These are phyloP conservation scores for Begonia masoniana DNA, from an alignment of 306 rosid species.

Conservation along the genomic window DNA sequence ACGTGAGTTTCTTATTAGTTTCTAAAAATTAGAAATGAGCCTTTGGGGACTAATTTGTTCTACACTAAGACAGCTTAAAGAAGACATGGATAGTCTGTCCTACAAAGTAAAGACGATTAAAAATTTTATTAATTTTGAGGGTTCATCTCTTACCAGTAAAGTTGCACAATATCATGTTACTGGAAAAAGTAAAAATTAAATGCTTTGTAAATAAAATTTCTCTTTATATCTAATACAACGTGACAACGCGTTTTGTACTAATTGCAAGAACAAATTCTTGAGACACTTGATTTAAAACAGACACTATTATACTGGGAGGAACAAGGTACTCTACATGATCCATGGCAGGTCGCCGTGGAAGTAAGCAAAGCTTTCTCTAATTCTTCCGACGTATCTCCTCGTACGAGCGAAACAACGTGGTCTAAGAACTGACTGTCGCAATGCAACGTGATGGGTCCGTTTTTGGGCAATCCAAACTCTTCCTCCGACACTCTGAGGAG, in stretches of 20 bases:
- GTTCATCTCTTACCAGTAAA: too few relatives aligned
- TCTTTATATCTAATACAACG: too few relatives aligned
- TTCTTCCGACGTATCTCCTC: constrained; percentile 1
- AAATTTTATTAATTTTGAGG: too few relatives aligned
- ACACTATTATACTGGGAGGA: too few relatives aligned
- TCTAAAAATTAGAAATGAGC: not conserved
- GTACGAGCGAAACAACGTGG: constrained; percentile 4
- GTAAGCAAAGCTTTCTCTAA: constrained; percentile 11
- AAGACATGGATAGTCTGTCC: not conserved
- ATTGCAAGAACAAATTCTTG: too few relatives aligned
- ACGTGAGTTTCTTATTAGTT: not conserved
- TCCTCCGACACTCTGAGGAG: constrained; percentile 10
- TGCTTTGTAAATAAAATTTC: too few relatives aligned
- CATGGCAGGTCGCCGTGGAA: not conserved
- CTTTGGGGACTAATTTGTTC: not conserved
- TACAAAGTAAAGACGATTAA: too few relatives aligned
- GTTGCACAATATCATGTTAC: too few relatives aligned
- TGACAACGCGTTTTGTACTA: too few relatives aligned
- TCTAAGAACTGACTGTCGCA: constrained; percentile 9
- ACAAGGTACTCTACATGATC: not conserved
- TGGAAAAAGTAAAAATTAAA: too few relatives aligned
- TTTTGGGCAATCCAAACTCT: constrained; percentile 10
- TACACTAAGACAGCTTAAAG: not conserved
- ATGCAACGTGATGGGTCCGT: constrained; percentile 8
- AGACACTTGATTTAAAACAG: too few relatives aligned